Evolutionary conservation across 768 basidiomycete genomes (phyloP).

Genomic region (Rhodotorula paludigena): DNA sequence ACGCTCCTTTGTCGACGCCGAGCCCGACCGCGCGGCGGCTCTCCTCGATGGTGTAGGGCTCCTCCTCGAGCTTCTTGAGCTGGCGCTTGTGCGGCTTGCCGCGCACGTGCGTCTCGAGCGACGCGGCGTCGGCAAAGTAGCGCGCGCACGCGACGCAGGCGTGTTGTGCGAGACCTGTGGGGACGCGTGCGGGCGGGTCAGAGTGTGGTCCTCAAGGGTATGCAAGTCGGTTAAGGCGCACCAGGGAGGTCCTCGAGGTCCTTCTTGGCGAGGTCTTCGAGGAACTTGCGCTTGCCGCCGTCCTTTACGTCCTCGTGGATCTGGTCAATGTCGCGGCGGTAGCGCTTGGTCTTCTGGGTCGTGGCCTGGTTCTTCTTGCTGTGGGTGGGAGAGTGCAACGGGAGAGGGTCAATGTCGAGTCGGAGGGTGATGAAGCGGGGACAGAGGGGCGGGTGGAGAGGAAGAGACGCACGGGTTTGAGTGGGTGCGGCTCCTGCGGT

Average conservation of each 20-base stretch:
- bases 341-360: conserved; percentile 25
- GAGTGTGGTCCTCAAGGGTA: neutral
- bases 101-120: conserved; percentile 30
- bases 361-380: conserved; percentile 39
- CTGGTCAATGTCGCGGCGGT: conserved; percentile 34
- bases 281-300: conserved; percentile 26
- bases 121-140: conserved; percentile 32
- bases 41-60: conserved; percentile 39
- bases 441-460: neutral
- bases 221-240: neutral
- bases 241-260: conserved; percentile 39
- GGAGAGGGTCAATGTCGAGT: neutral
- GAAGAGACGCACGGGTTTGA: conserved; percentile 32
- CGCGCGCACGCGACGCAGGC: conserved; percentile 34
- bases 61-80: conserved; percentile 36
- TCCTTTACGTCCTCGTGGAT: conserved; percentile 37
- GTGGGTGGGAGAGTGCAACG: neutral
- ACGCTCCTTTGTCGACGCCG: conserved; percentile 36
- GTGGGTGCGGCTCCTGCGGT: conserved; percentile 28
- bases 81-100: conserved; percentile 38
- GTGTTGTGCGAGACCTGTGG: conserved; percentile 31
- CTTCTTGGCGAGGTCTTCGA: conserved; percentile 27
- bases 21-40: conserved; percentile 22
- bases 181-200: neutral
- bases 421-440: neutral